phyloP scores from a whole-genome alignment of 75 land plant species.

The Isoetes taiwanensis region DNA sequence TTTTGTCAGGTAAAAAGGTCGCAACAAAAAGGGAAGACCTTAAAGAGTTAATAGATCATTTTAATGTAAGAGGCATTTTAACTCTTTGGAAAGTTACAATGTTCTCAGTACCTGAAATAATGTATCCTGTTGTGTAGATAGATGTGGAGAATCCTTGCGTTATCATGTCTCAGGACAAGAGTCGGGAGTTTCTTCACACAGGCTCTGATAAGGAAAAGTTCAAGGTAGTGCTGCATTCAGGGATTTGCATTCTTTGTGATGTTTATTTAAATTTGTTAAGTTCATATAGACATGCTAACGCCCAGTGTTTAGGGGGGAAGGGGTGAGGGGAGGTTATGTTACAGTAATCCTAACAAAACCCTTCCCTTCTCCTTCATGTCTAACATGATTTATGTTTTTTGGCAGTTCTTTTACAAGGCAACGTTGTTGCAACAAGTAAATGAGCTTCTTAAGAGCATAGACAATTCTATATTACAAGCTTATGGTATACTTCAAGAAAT shows the following conservation, averaged over 20 bases:
- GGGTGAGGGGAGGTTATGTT: too few species aligned
- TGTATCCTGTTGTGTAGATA: constrained; percentile 34
- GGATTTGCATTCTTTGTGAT: not conserved
- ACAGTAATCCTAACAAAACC: too few species aligned
- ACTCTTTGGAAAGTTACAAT: too few species aligned
- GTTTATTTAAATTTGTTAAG: not conserved
- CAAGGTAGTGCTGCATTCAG: constrained; percentile 26
- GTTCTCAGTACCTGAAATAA: too few species aligned
- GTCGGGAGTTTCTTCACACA: constrained; percentile 91
- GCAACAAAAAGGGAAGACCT: constrained; percentile 47
- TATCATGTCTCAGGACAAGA: constrained; percentile 96
- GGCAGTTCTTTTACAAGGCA: constrained; percentile 83
- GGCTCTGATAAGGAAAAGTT: constrained; percentile 92
- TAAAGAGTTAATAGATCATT: constrained; percentile 70
- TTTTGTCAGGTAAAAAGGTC: constrained; percentile 55
- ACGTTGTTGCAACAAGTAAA: constrained; percentile 82
- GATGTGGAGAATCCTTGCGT: constrained; percentile 99
- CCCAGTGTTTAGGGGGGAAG: too few species aligned
- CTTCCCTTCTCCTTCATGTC: too few species aligned
- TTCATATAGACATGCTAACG: too few species aligned
- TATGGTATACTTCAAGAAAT: constrained; percentile 34
- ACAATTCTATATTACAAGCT: constrained; percentile 26
- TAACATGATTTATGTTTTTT: not conserved
- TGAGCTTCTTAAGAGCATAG: constrained; percentile 45
- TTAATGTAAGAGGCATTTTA: constrained; percentile 79